phyloP scores from a whole-genome alignment of 148 eudicot species.

The Silene conica region DNA sequence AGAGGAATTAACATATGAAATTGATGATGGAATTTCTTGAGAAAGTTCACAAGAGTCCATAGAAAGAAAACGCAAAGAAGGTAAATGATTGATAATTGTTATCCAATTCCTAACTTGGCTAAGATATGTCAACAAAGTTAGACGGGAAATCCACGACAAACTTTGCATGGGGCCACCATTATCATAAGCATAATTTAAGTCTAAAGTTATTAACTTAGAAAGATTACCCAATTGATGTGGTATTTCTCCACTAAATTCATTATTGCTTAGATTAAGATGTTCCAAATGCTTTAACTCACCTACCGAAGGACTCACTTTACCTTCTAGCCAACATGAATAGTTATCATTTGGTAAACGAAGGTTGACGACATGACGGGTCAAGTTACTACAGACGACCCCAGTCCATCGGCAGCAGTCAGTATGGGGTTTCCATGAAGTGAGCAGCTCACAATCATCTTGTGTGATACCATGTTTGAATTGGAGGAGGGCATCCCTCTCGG shows the following conservation, averaged over 20 bases:
- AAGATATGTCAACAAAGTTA: conserved; percentile 5
- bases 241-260: not conserved
- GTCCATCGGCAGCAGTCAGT: not conserved
- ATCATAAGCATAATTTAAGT: not conserved
- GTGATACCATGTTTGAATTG: no score
- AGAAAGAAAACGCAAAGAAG: conserved; percentile 14
- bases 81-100: conserved; percentile 14
- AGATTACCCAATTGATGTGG: no score
- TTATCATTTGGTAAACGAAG: not conserved
- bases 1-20: conserved; percentile 19
- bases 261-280: not conserved
- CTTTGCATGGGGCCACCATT: no score
- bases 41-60: conserved; percentile 19
- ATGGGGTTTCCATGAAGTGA: not conserved
- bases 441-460: not conserved
- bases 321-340: no score
- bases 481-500: no score
- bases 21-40: not conserved
- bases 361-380: not conserved
- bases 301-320: no score
- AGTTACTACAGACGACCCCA: not conserved
- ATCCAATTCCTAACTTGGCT: conserved; percentile 4
- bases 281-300: conserved; percentile 3
- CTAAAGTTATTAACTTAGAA: not conserved
- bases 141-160: conserved; percentile 18